Percentiles rank a stretch among this genome's conserved stretches.
Conservation (phyloP, 2,329 filamentous ascomycete genomes). For the Pestalotiopsis sp. region DNA sequence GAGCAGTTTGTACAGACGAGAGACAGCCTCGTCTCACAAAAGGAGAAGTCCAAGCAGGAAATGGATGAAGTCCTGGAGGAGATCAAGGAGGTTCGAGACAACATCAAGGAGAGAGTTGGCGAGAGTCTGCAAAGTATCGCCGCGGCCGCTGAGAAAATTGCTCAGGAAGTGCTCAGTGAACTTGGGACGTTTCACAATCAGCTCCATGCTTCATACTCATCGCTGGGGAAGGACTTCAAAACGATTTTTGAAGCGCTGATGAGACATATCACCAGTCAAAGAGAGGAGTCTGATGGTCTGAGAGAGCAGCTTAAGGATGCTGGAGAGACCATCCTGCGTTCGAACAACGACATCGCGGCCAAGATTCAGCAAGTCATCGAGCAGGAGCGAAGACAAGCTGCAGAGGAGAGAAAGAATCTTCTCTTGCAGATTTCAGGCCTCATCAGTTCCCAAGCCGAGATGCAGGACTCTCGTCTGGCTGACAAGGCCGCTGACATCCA, state of each 20-base stretch:
- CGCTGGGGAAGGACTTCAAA: constrained; percentile 85
- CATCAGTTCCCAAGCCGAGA: constrained; percentile 72
- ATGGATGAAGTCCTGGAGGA: constrained; percentile 93
- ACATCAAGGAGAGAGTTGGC: constrained; percentile 84
- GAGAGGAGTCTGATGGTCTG: constrained; percentile 73
- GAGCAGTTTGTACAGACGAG: constrained; percentile 69
- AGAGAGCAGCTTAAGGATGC: constrained; percentile 73
- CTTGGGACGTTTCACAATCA: constrained; percentile 82
- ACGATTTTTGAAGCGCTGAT: constrained; percentile 80
- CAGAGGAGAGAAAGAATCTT: constrained; percentile 73
- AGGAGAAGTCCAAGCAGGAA: constrained; percentile 72
- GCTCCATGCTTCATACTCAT: constrained; percentile 82
- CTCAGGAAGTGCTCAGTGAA: constrained; percentile 85
- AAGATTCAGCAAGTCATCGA: constrained; percentile 71
- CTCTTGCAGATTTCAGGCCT: constrained; percentile 78
- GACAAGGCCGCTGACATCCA: constrained; percentile 65
- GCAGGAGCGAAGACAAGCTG: constrained; percentile 74
- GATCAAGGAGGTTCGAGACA: constrained; percentile 85
- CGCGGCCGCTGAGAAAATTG: constrained; percentile 82
- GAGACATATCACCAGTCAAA: constrained; percentile 74
- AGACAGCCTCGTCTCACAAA: constrained; percentile 68
- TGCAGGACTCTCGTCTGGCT: constrained; percentile 72
- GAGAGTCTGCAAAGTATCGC: constrained; percentile 84
- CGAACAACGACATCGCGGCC: constrained; percentile 67
- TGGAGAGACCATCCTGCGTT: constrained; percentile 66